Base-by-base conservation (phyloP, 1,284 basidiomycete genomes). In the Sanguinoderma infundibulare region DNA sequence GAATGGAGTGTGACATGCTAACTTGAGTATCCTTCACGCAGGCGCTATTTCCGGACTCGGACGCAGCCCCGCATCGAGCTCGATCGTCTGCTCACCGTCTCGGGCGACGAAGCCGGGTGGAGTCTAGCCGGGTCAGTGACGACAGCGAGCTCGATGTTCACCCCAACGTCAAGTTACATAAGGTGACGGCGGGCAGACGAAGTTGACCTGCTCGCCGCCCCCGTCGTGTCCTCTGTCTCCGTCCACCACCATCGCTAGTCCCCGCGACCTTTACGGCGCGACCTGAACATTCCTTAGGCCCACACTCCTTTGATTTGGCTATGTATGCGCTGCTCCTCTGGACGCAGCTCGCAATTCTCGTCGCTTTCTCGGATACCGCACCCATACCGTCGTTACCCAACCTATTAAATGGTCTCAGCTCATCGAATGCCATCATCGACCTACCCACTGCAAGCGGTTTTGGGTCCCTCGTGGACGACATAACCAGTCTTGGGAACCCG, bases 291-390 rank as follows among this genome's bases (percentile, higher is more conserved):
- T 51, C 49, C 32, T 51, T 51, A 51, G 30, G n/a, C 22, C 35
- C 49, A 51, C 55, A 53, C 38, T 57, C 60, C 24, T 57, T 57
- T 53, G 39, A 20, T 38, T 42, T 40, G 28, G 44, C 44, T 30
- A 57, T 61, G 55, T 55, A 36, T 50, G 39, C 55, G 26, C 42
- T 61, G 22, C 60, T 61, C 60, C 54, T 53, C 15, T 61, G 53
- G 44, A 9, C 56, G 8, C 53, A 57, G 24, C 50, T 61, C 24
- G 50, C 35, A 10, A 17, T 42, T 12, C 35, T 57, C 9, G 35
- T 39, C 34, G 17, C 42, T 20, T 17, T 46, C 20, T 35, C 42
- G 20, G 34, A 46, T 26, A 51, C 38, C 5, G 57, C 57, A 2
- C 51, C 57, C 22, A 20, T 59, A 24, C 15, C 8, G 10, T 20